Base-by-base conservation (phyloP, 2,329 filamentous ascomycete genomes). In the Colletotrichum sublineola region DNA sequence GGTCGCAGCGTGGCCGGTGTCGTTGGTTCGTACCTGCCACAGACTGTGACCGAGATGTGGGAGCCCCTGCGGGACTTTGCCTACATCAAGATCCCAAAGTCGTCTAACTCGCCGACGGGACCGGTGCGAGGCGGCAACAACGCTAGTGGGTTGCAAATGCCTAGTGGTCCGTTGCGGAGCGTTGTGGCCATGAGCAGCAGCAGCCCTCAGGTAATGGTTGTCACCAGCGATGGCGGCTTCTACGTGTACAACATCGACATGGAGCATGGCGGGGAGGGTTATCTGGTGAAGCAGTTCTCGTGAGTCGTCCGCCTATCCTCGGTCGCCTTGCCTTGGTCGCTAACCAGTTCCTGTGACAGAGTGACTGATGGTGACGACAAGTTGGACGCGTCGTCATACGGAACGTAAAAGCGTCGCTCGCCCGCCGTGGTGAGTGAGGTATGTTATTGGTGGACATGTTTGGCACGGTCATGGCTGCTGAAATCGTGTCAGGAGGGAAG, bases 141-240 rank as follows among this genome's bases (percentile, higher is more conserved):
- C 33, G 48, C 33, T n/a, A 36, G 71, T 46, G 72, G 68, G 5
- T 58, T 65, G 18, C 69, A 80, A 77, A 14, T 71, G 5, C 75
- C 79, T 1, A 77, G 80, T 7, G 77, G 87, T 0, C 91, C 94
- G 0, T 82, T 97, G 52, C 88, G 93, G 75, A 97, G 94, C 75
- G 96, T 99, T n/a, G 96, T 99, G 55, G 96, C 96, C 11, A 97
- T 99, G 92, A 97, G 94, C 80, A 96, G 92, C 78, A 97, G 92
- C 79, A 95, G 93, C 36, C 96, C 96, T 0, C 95, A 98, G 78
- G 94, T 99, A 61, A 98, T 99, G 95, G 94, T 98, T 0, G 95
- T 98, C 18, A 99, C 96, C 0, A 98, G 93, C 77, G 96, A 99
- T 80, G 96, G 96, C 12, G 92, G 92, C 33, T 98, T 98, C 79